Conservation (phyloP, 805 yeast genomes). For the Cyberlindnera bimundalis region DNA sequence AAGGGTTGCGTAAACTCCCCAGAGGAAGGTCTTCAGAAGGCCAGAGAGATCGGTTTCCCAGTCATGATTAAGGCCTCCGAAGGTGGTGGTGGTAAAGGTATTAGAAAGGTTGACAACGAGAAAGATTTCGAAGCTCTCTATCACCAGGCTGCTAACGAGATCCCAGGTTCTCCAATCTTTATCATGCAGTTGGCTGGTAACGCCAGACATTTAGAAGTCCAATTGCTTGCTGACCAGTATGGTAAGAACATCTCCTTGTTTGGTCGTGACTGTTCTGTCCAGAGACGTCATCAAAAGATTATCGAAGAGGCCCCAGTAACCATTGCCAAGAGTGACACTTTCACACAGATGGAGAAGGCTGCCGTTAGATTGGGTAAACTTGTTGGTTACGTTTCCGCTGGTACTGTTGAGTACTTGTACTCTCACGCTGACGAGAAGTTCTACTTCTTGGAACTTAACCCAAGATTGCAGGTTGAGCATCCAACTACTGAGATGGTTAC, state of each 20-base stretch:
- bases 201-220: conserved; percentile 98
- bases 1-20: conserved; percentile 86
- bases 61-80: conserved; percentile 99
- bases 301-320: conserved; percentile 99
- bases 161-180: conserved; percentile 98
- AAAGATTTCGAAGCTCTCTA: conserved; percentile 73
- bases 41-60: conserved; percentile 90
- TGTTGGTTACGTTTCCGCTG: conserved; percentile 98
- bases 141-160: conserved; percentile 94
- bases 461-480: conserved; percentile 99
- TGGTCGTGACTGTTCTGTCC: conserved; percentile 99
- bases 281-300: conserved; percentile 98
- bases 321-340: conserved; percentile 81
- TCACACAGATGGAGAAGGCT: conserved; percentile 90
- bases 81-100: conserved; percentile 99
- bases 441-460: conserved; percentile 94
- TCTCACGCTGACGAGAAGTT: conserved; percentile 93
- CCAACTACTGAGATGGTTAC: conserved; percentile 99
- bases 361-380: conserved; percentile 95
- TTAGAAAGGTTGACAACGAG: conserved; percentile 88
- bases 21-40: conserved; percentile 85
- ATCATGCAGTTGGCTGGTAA: conserved; percentile 96
- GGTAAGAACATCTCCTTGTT: conserved; percentile 96
- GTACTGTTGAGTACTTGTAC: conserved; percentile 97
- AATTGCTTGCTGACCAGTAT: conserved; percentile 94